phyloP scores from a whole-genome alignment of 768 basidiomycete genomes.

The Tricholoma matsutake region DNA sequence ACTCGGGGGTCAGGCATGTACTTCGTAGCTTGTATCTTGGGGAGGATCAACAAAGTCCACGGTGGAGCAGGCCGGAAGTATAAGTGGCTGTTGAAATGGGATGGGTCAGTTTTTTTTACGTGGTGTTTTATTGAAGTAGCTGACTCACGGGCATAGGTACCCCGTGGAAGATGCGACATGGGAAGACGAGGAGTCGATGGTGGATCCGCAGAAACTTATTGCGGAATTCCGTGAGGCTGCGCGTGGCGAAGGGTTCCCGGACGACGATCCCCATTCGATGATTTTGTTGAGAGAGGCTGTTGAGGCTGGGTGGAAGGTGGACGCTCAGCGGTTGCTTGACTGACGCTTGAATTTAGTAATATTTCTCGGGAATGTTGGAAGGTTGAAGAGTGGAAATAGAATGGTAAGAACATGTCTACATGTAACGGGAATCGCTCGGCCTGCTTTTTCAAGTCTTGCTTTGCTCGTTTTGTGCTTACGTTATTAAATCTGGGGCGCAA shows the following conservation, averaged over 20 bases:
- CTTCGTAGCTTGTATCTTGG: constrained; percentile 34
- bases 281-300: constrained; percentile 31
- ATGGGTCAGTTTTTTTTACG: constrained; percentile 25
- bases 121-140: not conserved
- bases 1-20: constrained; percentile 16
- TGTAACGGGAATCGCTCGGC: not conserved
- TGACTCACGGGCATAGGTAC: constrained; percentile 25
- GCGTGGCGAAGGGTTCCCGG: constrained; percentile 25
- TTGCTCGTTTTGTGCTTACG: not conserved
- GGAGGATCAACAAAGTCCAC: constrained; percentile 23
- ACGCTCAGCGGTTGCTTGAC: not conserved
- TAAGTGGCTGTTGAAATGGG: constrained; percentile 40
- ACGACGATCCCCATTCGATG: constrained; percentile 19
- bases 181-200: constrained; percentile 30
- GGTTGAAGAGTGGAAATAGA: not conserved
- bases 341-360: not conserved
- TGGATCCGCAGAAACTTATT: constrained; percentile 25
- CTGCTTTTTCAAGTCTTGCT: not conserved
- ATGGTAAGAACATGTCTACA: not conserved
- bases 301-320: constrained; percentile 25
- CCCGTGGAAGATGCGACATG: constrained; percentile 31
- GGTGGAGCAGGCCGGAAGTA: constrained; percentile 20
- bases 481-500: not conserved
- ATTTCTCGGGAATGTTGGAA: no score
- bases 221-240: constrained; percentile 28